Base-by-base conservation (phyloP, 495 filamentous ascomycete species). In the Xylaria longipes region DNA sequence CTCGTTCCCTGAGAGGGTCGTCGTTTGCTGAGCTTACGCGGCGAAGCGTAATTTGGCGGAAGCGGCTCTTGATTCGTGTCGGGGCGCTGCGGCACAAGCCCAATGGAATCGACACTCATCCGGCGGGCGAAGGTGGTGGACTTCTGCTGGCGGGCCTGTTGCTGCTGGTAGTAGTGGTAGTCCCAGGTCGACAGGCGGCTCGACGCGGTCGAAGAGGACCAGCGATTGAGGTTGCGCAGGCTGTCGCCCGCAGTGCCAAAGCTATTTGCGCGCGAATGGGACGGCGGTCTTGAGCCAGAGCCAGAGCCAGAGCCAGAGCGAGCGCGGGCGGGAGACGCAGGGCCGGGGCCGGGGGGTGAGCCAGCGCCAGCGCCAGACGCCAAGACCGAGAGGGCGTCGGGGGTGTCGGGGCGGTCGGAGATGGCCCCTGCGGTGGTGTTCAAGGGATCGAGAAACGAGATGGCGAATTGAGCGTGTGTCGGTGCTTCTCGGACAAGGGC, bases 181-280 rank as follows among this genome's bases (percentile, higher is more conserved):
- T 77, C 70, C 57, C 85, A 72, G 5, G 85, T 81, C 48, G 91
- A 91, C 39, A 85, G 81, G 58, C 84, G 88, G 79, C 91, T 94
- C 56, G 91, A 93, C 12, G 87, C 77, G 27, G 94, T 93, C 5
- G 92, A 94, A 35, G 91, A 88, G 35, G 92, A 95, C 93, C 92
- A 95, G 66, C 93, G 90, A 80, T 95, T 94, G 76, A 94, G 85
- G 70, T 90, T 93, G 41, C 88, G 89, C 52, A 94, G 81, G 5
- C 89, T 89, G 75, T 93, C 91, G 75, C 84, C 86, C 69, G 90
- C 80, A 65, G 81, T 85, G 39, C 79, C 80, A 29, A 77, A 71
- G 68, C 83, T 85, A 65, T 77, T 82, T 12, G 82, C 80, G 70
- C 82, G 84, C 73, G 84, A 86, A 71, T 80, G 82, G 0, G 45